A percentile compares a stretch with the other conserved stretches of the same genome.
phyloP scores from a whole-genome alignment of 2,329 filamentous ascomycete genomes.

The Pseudogymnoascus sp. region DNA sequence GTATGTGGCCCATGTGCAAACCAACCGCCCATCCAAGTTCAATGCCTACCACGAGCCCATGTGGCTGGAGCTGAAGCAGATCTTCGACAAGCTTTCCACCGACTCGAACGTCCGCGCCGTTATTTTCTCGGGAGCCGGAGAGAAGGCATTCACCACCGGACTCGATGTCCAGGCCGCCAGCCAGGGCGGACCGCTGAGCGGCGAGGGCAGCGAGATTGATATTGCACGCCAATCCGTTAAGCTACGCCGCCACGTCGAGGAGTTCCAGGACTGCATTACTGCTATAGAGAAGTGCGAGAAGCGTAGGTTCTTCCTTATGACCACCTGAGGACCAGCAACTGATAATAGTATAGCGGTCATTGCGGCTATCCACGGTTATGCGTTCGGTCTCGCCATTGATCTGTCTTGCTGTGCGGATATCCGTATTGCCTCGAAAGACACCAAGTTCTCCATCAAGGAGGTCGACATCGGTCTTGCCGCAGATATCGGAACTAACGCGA shows the following conservation, averaged over 20 bases:
- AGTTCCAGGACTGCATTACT: constrained; percentile 74
- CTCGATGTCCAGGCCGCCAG: constrained; percentile 72
- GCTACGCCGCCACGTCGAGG: constrained; percentile 61
- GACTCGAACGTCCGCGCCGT: constrained; percentile 69
- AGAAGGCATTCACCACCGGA: constrained; percentile 77
- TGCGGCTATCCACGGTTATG: constrained; percentile 69
- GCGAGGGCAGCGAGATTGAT: constrained; percentile 40
- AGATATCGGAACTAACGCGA: constrained; percentile 67
- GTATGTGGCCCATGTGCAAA: constrained; percentile 83
- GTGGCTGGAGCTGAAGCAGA: constrained; percentile 71
- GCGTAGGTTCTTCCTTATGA: constrained; percentile 42
- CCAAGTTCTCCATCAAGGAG: constrained; percentile 67
- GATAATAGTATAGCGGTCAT: constrained; percentile 57
- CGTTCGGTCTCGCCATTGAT: constrained; percentile 73
- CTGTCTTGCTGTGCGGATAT: constrained; percentile 64
- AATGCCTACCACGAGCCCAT: constrained; percentile 82
- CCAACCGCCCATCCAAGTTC: constrained; percentile 78
- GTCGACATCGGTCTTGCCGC: constrained; percentile 76
- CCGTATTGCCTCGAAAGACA: constrained; percentile 53
- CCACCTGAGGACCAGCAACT: not conserved
- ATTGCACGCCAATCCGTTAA: constrained; percentile 54
- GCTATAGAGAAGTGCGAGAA: constrained; percentile 84
- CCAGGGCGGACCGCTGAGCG: constrained; percentile 40
- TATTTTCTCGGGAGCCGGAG: constrained; percentile 72
- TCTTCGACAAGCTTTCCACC: constrained; percentile 66